A percentile compares a stretch with the other conserved stretches of the same genome.
phyloP scores from a whole-genome alignment of 1,284 basidiomycete genomes.

The Agaricales sp. region DNA sequence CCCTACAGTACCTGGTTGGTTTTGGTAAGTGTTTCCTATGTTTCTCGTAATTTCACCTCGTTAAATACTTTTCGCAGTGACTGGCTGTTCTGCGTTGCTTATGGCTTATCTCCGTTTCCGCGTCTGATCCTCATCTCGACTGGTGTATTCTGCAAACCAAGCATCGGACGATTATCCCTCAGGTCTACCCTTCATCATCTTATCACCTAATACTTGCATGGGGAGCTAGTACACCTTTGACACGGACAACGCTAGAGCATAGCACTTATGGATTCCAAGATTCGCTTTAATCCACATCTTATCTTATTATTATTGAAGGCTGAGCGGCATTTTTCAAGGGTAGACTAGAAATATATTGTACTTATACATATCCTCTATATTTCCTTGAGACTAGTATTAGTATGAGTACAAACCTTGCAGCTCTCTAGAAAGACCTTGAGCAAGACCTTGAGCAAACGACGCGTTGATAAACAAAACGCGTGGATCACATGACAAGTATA shows the following conservation, averaged over 20 bases:
- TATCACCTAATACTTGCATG: background rate
- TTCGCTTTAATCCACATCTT: too few species aligned
- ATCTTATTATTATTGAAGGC: too few species aligned
- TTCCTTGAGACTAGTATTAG: too few species aligned
- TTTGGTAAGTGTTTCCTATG: slow-evolving; percentile 45
- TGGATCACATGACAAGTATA: too few species aligned
- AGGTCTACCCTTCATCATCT: background rate
- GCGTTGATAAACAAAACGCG: too few species aligned
- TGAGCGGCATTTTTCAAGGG: too few species aligned
- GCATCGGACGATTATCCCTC: background rate
- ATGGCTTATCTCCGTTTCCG: slow-evolving; percentile 76
- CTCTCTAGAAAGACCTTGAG: too few species aligned
- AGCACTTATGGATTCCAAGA: too few species aligned
- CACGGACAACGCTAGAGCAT: background rate
- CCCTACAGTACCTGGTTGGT: slow-evolving; percentile 74
- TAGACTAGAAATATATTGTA: too few species aligned
- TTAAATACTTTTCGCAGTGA: slow-evolving; percentile 36
- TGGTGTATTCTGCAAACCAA: background rate
- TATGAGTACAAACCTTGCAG: too few species aligned
- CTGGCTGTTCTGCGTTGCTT: slow-evolving; percentile 78
- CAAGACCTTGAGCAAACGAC: too few species aligned
- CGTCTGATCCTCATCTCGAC: background rate
- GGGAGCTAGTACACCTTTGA: background rate
- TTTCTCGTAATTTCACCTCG: slow-evolving; percentile 1
- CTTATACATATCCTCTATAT: too few species aligned